Evolutionary conservation across 2,329 filamentous ascomycete species (phyloP).

Genomic region (Trichoderma sp.): DNA sequence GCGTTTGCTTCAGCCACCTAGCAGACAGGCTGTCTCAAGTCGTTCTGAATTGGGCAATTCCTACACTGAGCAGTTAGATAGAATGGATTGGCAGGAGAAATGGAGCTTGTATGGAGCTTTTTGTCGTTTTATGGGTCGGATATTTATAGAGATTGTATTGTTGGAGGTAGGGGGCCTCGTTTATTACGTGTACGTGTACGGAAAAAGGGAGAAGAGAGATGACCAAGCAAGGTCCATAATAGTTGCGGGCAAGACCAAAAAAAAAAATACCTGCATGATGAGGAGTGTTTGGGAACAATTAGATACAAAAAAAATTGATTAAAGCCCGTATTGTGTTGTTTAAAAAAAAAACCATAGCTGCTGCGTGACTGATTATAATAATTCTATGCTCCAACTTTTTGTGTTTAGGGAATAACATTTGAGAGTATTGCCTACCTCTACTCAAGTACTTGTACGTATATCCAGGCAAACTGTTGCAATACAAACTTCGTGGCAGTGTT

Average conservation of each 20-base stretch:
- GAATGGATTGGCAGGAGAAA: constrained; percentile 19
- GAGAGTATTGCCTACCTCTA: neutral
- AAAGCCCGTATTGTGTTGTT: neutral
- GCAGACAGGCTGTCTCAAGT: neutral
- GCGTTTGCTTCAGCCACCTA: constrained; percentile 31
- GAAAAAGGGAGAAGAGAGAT: constrained; percentile 2
- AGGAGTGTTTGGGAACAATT: neutral
- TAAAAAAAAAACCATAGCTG: neutral
- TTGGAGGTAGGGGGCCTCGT: neutral
- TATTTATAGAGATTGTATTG: constrained; percentile 16
- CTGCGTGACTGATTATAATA: neutral
- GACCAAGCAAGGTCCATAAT: neutral
- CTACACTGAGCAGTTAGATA: constrained; percentile 1
- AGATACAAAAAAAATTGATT: neutral
- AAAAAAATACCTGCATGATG: neutral
- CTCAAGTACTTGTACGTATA: neutral
- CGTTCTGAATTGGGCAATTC: neutral
- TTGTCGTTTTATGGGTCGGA: constrained; percentile 1
- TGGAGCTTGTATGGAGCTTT: constrained; percentile 14
- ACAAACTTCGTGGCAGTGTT: neutral
- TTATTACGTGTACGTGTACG: constrained; percentile 2
- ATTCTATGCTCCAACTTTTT: neutral
- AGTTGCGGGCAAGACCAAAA: neutral
- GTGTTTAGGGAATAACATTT: neutral
- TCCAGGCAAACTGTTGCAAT: neutral